These are phyloP conservation scores for Salix koriyanagi DNA, from an alignment of 345 rosid genomes.

Conservation along the genomic window DNA sequence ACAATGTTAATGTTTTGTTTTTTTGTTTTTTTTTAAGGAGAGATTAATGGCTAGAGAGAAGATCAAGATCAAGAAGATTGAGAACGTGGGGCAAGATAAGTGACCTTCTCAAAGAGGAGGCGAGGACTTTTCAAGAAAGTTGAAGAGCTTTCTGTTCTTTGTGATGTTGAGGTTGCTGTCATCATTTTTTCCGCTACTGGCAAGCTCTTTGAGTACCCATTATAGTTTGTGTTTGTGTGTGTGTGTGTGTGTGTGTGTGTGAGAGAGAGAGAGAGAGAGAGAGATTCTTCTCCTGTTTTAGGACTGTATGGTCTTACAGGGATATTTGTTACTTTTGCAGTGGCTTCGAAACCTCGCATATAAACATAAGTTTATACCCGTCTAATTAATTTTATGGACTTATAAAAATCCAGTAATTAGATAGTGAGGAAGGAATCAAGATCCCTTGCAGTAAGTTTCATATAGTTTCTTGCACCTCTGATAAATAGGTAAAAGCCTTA, in stretches of 20 bases:
- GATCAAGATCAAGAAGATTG: slow-evolving; percentile 51
- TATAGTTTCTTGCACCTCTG: background rate
- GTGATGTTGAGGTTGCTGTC: slow-evolving; percentile 53
- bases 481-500: background rate
- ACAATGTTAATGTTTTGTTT: background rate
- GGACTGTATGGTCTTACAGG: background rate
- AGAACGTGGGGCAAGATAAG: slow-evolving; percentile 55
- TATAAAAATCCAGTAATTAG: background rate
- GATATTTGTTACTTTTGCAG: background rate
- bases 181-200: slow-evolving; percentile 52
- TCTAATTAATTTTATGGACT: background rate
- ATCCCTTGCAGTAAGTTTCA: background rate
- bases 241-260: too few relatives aligned
- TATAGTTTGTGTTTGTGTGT: background rate
- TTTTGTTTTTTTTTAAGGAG: background rate
- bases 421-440: background rate
- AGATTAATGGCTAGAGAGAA: slow-evolving; percentile 47
- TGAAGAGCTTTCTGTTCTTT: slow-evolving; percentile 52
- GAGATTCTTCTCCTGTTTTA: background rate
- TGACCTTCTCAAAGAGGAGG: slow-evolving; percentile 55
- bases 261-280: background rate
- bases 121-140: slow-evolving; percentile 56
- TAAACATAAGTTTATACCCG: background rate
- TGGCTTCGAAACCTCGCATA: background rate
- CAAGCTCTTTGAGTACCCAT: slow-evolving; percentile 41